Conservation (phyloP, 371 early-diverging fungal species). For the Lichtheimia ramosa region DNA sequence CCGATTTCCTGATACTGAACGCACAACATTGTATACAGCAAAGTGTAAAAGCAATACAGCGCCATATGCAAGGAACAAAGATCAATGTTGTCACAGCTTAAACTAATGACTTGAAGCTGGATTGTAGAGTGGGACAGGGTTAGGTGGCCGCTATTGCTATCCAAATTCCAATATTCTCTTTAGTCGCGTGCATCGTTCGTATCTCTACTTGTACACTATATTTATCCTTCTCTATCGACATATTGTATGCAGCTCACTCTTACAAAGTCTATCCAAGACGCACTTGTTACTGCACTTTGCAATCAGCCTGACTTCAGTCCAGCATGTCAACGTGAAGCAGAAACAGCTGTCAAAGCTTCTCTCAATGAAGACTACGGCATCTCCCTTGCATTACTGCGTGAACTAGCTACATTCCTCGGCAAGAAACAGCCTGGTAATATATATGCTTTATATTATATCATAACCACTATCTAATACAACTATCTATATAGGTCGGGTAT, state of each 20-base stretch:
- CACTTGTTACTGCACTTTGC: slow-evolving; percentile 9
- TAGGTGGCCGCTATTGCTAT: too few relatives aligned
- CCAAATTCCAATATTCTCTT: too few relatives aligned
- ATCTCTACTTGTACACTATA: too few relatives aligned
- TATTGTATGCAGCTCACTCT: slow-evolving; percentile 26
- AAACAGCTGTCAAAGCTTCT: slow-evolving; percentile 10
- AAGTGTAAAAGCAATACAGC: too few relatives aligned
- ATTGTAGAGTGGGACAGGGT: too few relatives aligned
- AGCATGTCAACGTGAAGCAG: slow-evolving; percentile 21
- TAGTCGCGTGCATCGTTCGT: too few relatives aligned
- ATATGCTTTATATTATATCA: not conserved
- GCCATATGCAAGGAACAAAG: too few relatives aligned
- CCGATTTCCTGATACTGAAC: too few relatives aligned
- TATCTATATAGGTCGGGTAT: slow-evolving; percentile 8
- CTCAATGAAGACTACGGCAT: slow-evolving; percentile 14
- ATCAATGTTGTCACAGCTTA: too few relatives aligned
- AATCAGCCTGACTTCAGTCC: slow-evolving; percentile 11
- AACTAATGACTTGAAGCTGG: too few relatives aligned
- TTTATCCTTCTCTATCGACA: too few relatives aligned
- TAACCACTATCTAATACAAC: not conserved
- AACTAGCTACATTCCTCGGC: not conserved
- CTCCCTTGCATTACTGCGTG: slow-evolving; percentile 18
- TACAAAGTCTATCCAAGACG: slow-evolving; percentile 25
- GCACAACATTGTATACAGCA: too few relatives aligned
- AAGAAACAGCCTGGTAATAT: slow-evolving; percentile 1